Conservation (phyloP, 1,284 basidiomycete genomes). For the Irpex sp. region DNA sequence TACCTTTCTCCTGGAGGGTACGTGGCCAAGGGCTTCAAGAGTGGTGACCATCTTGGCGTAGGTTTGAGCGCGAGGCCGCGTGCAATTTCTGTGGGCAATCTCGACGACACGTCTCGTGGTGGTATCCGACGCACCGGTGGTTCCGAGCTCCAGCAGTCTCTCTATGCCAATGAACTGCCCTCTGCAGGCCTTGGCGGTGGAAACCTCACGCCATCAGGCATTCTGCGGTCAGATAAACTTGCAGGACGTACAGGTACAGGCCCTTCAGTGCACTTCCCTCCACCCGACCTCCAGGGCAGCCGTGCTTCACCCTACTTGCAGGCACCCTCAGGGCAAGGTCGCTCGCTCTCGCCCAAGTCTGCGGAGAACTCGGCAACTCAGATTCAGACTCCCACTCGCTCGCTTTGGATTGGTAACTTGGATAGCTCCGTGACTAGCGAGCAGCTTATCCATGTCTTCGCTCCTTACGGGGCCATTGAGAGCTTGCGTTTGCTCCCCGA, state of each 20-base stretch:
- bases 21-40: slow-evolving; percentile 71
- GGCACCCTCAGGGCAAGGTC: slow-evolving; percentile 58
- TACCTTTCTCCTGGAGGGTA: slow-evolving; percentile 50
- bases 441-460: slow-evolving; percentile 92
- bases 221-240: slow-evolving; percentile 57
- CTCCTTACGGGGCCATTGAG: slow-evolving; percentile 95
- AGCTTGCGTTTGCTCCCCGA: slow-evolving; percentile 91
- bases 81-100: slow-evolving; percentile 86
- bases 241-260: slow-evolving; percentile 43
- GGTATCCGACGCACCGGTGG: slow-evolving; percentile 61
- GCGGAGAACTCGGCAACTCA: slow-evolving; percentile 63
- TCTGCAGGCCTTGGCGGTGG: slow-evolving; percentile 37
- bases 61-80: slow-evolving; percentile 61
- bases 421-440: slow-evolving; percentile 92
- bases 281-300: slow-evolving; percentile 48
- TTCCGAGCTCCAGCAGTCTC: slow-evolving; percentile 47
- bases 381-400: slow-evolving; percentile 89
- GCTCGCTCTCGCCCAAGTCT: slow-evolving; percentile 73
- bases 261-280: slow-evolving; percentile 69
- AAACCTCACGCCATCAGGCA: slow-evolving; percentile 45
- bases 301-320: slow-evolving; percentile 65
- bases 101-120: slow-evolving; percentile 72
- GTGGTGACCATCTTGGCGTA: slow-evolving; percentile 59
- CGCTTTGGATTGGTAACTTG: slow-evolving; percentile 96
- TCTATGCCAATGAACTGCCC: slow-evolving; percentile 57